Evolutionary conservation across 805 yeast genomes (phyloP).

Genomic region (Lipomyces mesembrius): DNA sequence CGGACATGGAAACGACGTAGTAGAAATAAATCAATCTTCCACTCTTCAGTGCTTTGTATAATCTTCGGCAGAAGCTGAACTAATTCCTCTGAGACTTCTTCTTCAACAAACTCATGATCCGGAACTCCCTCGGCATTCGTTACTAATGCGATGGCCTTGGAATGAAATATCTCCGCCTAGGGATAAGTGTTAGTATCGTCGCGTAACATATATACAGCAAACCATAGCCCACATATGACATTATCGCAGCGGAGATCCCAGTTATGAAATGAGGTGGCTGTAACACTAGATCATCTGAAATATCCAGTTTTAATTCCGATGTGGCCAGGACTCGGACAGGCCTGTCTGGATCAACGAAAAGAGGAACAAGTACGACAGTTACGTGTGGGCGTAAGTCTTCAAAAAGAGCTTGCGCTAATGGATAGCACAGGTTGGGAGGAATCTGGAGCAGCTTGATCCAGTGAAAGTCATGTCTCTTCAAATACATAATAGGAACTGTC

Average conservation of each 20-base stretch:
- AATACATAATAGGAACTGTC: slow-evolving; percentile 7
- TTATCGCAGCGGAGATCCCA: slow-evolving; percentile 58
- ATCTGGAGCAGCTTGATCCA: slow-evolving; percentile 33
- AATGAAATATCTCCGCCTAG: slow-evolving; percentile 21
- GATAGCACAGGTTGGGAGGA: slow-evolving; percentile 19
- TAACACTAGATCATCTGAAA: slow-evolving; percentile 40
- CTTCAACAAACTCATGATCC: slow-evolving; percentile 34
- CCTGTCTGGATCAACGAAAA: slow-evolving; percentile 24
- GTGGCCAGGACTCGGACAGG: slow-evolving; percentile 25
- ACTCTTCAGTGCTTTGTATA: not conserved
- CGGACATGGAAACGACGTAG: slow-evolving; percentile 17
- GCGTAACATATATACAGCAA: too few species aligned
- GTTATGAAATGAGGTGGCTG: slow-evolving; percentile 67
- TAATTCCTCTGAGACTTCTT: slow-evolving; percentile 23
- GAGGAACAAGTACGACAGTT: slow-evolving; percentile 19
- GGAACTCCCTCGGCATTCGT: slow-evolving; percentile 36
- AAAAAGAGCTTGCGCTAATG: slow-evolving; percentile 28
- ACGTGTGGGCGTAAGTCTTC: slow-evolving; percentile 21
- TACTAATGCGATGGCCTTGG: slow-evolving; percentile 22
- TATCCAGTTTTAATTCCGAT: not conserved
- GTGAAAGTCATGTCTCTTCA: slow-evolving; percentile 10
- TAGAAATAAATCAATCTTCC: slow-evolving; percentile 16
- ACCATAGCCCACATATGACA: slow-evolving; percentile 41
- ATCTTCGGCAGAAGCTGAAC: not conserved
- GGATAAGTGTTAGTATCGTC: not conserved